A percentile compares a stretch with the other conserved stretches of the same genome.
Conservation (phyloP, 2,329 filamentous ascomycete genomes). For the Trichoderma lentiforme region DNA sequence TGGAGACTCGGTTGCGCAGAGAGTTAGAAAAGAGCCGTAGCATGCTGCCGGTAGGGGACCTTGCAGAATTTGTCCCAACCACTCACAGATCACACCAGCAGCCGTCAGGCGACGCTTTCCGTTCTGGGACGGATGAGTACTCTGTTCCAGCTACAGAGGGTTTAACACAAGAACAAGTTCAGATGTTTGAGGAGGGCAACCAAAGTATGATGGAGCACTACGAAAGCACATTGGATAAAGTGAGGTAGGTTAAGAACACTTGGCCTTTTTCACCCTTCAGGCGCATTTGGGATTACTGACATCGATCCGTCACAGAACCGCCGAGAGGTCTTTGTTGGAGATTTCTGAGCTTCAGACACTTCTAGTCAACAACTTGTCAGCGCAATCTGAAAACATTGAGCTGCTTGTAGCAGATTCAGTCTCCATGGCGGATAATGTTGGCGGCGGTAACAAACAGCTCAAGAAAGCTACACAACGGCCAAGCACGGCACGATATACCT, state of each 20-base stretch:
- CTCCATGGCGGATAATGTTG: conserved; percentile 80
- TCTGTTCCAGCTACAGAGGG: conserved; percentile 40
- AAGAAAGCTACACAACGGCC: conserved; percentile 73
- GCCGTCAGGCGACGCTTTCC: not conserved
- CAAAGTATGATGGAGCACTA: conserved; percentile 90
- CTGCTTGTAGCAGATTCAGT: conserved; percentile 82
- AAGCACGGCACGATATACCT: conserved; percentile 73
- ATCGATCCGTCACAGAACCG: conserved; percentile 54
- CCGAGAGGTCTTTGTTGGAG: conserved; percentile 85
- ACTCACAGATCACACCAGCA: conserved; percentile 14
- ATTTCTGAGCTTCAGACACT: conserved; percentile 90
- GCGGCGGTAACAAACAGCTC: conserved; percentile 84
- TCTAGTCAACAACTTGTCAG: conserved; percentile 78
- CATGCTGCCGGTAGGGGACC: conserved; percentile 50
- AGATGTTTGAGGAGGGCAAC: conserved; percentile 92
- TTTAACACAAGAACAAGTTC: conserved; percentile 79
- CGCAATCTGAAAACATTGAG: conserved; percentile 85
- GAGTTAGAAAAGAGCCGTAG: conserved; percentile 89
- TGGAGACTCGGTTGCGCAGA: conserved; percentile 80
- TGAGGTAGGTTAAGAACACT: conserved; percentile 61
- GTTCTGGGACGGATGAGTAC: not conserved
- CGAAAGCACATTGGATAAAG: conserved; percentile 89
- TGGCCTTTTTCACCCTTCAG: not conserved
- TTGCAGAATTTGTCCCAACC: conserved; percentile 32
- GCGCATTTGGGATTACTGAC: not conserved